Percentiles rank a stretch among this genome's conserved stretches.
phyloP scores from a whole-genome alignment of 768 basidiomycete species.

The Pleurotus djamor region DNA sequence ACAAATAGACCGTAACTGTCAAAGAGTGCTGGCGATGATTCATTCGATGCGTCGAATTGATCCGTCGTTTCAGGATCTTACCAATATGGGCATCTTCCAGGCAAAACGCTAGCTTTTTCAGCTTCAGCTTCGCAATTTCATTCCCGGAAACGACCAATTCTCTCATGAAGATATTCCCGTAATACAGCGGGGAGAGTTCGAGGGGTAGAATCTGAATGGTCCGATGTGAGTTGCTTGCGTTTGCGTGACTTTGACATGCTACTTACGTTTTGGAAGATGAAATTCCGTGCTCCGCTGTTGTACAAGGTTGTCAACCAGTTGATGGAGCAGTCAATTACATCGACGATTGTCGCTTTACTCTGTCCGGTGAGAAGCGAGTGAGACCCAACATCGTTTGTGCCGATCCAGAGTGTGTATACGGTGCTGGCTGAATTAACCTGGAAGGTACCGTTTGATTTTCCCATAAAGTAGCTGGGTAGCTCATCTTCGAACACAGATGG shows the following conservation, averaged over 20 bases:
- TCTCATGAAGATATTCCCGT: conserved; percentile 32
- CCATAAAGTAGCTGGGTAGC: conserved; percentile 49
- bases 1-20: conserved; percentile 40
- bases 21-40: conserved; percentile 27
- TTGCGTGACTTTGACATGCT: too few species aligned
- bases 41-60: background rate
- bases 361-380: conserved; percentile 52
- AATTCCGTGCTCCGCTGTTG: conserved; percentile 58
- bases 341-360: conserved; percentile 52
- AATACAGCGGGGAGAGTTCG: conserved; percentile 30
- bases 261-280: conserved; percentile 67
- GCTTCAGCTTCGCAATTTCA: conserved; percentile 46
- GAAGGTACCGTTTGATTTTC: conserved; percentile 38
- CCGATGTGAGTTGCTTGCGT: too few species aligned
- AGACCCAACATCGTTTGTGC: conserved; percentile 62
- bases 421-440: conserved; percentile 42
- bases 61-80: conserved; percentile 12
- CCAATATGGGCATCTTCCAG: conserved; percentile 42
- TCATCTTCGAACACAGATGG: conserved; percentile 59
- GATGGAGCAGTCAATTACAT: conserved; percentile 57
- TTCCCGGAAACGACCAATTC: conserved; percentile 54
- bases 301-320: conserved; percentile 60
- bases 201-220: conserved; percentile 35
- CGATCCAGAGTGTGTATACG: conserved; percentile 67
- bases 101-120: conserved; percentile 31